phyloP scores from a whole-genome alignment of 352 stramenopile genomes.

The Blastocystis sp. region DNA sequence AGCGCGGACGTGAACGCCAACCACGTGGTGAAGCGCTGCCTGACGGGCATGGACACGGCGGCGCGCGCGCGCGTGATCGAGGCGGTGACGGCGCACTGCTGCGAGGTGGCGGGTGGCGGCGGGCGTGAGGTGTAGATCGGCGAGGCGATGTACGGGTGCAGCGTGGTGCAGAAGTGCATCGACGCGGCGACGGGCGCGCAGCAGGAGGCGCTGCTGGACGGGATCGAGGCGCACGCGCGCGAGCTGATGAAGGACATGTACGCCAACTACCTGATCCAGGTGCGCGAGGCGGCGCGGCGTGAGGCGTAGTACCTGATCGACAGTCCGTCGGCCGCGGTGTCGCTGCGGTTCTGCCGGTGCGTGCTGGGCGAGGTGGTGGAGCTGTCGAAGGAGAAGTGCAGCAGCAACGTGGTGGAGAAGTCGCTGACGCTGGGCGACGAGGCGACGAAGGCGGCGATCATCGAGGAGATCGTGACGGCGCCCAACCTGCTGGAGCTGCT shows the following conservation, averaged over 20 bases:
- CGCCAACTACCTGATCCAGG: constrained; percentile 83
- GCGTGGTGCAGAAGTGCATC: constrained; percentile 89
- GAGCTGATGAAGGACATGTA: constrained; percentile 88
- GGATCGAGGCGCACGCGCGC: constrained; percentile 90
- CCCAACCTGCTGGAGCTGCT: neutral
- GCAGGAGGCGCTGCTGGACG: constrained; percentile 83
- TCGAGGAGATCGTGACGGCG: constrained; percentile 76
- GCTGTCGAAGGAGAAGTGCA: constrained; percentile 96
- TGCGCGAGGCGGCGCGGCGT: neutral
- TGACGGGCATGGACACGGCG: too few relatives aligned
- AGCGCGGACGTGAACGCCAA: constrained; percentile 95
- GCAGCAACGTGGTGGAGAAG: constrained; percentile 97
- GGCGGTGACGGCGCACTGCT: constrained; percentile 85
- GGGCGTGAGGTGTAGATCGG: constrained; percentile 78
- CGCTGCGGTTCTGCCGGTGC: constrained; percentile 59
- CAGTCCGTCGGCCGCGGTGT: constrained; percentile 74
- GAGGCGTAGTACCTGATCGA: neutral
- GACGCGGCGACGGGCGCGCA: constrained; percentile 82
- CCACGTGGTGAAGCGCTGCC: constrained; percentile 91
- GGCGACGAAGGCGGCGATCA: constrained; percentile 76
- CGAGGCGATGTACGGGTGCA: constrained; percentile 91
- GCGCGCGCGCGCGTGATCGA: too few relatives aligned
- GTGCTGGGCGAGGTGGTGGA: constrained; percentile 84
- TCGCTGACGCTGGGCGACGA: constrained; percentile 87
- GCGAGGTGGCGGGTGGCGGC: neutral